These are phyloP conservation scores for Metschnikowia arizonensis DNA, from an alignment of 805 yeast species.

Conservation along the genomic window DNA sequence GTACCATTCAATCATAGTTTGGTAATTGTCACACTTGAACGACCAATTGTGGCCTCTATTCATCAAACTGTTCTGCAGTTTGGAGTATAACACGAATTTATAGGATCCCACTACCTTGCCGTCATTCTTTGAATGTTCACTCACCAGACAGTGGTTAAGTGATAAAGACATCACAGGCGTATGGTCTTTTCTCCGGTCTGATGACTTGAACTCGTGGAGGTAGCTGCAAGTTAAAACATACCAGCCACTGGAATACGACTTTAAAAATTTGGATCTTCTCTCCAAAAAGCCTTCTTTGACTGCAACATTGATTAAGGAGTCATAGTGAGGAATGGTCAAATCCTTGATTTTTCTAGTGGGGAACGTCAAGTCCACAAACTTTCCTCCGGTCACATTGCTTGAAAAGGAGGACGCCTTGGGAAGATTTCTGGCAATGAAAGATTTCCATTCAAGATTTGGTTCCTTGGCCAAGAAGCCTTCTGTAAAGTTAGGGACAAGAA, in stretches of 20 bases:
- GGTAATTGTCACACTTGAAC: slow-evolving; percentile 84
- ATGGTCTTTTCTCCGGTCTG: slow-evolving; percentile 78
- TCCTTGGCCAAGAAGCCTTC: slow-evolving; percentile 64
- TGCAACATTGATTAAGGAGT: slow-evolving; percentile 58
- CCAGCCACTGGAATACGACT: slow-evolving; percentile 87
- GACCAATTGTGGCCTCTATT: slow-evolving; percentile 89
- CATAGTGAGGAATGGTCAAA: slow-evolving; percentile 62
- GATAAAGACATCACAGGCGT: slow-evolving; percentile 79
- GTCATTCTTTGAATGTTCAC: slow-evolving; percentile 77
- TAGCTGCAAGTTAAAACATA: slow-evolving; percentile 86
- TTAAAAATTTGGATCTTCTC: slow-evolving; percentile 84
- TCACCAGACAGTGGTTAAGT: slow-evolving; percentile 72
- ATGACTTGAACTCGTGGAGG: slow-evolving; percentile 83
- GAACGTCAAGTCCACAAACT: slow-evolving; percentile 39
- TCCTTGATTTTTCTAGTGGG: slow-evolving; percentile 40
- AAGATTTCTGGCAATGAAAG: slow-evolving; percentile 67
- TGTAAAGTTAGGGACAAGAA: slow-evolving; percentile 55
- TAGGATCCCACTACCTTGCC: slow-evolving; percentile 51
- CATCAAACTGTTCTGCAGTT: slow-evolving; percentile 64
- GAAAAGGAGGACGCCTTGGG: slow-evolving; percentile 29
- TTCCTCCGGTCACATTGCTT: slow-evolving; percentile 28
- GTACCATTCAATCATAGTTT: slow-evolving; percentile 80
- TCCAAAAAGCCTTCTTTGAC: slow-evolving; percentile 80
- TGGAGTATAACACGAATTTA: slow-evolving; percentile 77
- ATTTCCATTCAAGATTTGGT: slow-evolving; percentile 83